Conservation (phyloP, 2,329 filamentous ascomycete species). For the Huntiella abstrusa region DNA sequence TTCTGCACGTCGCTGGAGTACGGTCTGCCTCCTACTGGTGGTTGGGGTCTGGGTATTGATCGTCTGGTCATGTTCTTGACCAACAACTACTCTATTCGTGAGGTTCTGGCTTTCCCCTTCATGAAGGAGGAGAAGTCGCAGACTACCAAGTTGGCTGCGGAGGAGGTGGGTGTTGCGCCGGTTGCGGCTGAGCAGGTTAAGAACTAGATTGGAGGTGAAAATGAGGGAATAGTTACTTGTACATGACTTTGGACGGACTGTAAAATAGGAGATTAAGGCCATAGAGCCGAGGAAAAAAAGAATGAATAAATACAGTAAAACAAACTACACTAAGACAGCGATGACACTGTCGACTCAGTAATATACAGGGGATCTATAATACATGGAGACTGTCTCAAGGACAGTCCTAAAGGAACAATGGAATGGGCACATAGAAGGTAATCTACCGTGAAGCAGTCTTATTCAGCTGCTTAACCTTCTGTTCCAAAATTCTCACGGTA, state of each 20-base stretch:
- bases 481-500: conserved; percentile 40
- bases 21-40: conserved; percentile 80
- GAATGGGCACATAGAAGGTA: background rate
- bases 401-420: no score
- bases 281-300: conserved; percentile 3
- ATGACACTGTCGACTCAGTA: background rate
- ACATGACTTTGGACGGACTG: background rate
- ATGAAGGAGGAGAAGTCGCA: conserved; percentile 65
- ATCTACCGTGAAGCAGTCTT: conserved; percentile 10
- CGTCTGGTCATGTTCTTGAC: conserved; percentile 90
- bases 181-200: conserved; percentile 38
- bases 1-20: conserved; percentile 84
- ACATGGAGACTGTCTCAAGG: no score
- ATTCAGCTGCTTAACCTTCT: conserved; percentile 19
- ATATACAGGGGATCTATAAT: background rate
- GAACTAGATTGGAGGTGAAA: conserved; percentile 9
- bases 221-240: background rate
- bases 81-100: conserved; percentile 82
- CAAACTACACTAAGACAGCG: background rate
- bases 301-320: conserved; percentile 1
- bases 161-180: conserved; percentile 41
- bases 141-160: conserved; percentile 34
- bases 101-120: conserved; percentile 90
- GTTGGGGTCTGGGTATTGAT: conserved; percentile 94
- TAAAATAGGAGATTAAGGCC: conserved; percentile 9